A percentile compares a stretch with the other conserved stretches of the same genome.
Conservation (phyloP, 129 eudicot species). For the Artemisia annua region DNA sequence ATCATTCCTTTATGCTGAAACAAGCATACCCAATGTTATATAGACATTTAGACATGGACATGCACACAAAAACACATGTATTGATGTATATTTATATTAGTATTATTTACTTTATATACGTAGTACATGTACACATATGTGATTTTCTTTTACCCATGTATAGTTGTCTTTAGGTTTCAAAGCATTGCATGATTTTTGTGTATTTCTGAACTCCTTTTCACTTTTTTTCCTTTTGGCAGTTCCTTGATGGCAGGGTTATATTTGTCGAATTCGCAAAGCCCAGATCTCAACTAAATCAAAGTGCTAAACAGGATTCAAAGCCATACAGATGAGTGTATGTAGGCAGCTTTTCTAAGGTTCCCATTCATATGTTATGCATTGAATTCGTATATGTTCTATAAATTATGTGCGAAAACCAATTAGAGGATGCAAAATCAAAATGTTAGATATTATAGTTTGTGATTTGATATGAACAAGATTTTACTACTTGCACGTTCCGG, state of each 20-base stretch:
- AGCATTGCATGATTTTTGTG: not conserved
- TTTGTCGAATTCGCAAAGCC: conserved; percentile 87
- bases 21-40: too few relatives aligned
- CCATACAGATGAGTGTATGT: conserved; percentile 26
- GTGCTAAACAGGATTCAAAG: conserved; percentile 37
- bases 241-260: conserved; percentile 93
- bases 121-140: too few relatives aligned
- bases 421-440: not conserved
- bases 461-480: too few relatives aligned
- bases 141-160: not conserved
- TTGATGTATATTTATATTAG: too few relatives aligned
- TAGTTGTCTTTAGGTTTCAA: not conserved
- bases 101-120: too few relatives aligned
- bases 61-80: too few relatives aligned
- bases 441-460: too few relatives aligned
- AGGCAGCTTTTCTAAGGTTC: not conserved
- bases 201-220: not conserved
- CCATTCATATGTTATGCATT: not conserved
- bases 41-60: too few relatives aligned
- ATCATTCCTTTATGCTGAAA: too few relatives aligned
- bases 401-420: too few relatives aligned
- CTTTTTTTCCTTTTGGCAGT: conserved; percentile 46
- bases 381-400: not conserved
- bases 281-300: conserved; percentile 59
- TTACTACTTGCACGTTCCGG: too few relatives aligned